phyloP scores from a whole-genome alignment of 1,284 basidiomycete genomes.

The Cutaneotrichosporon curvatum region DNA sequence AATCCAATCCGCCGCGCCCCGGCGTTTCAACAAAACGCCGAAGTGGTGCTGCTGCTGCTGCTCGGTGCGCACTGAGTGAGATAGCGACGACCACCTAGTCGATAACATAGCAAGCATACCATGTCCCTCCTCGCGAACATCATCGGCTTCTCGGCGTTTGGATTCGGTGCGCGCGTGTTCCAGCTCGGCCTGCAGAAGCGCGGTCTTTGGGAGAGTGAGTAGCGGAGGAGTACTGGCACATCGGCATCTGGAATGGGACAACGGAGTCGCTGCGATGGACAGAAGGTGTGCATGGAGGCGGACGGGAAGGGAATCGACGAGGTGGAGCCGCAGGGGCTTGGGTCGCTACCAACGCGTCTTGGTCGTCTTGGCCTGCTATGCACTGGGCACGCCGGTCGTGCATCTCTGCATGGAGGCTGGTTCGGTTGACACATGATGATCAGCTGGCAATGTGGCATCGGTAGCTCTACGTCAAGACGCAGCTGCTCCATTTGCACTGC shows the following conservation, averaged over 20 bases:
- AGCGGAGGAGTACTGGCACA: background rate
- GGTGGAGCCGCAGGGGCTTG: background rate
- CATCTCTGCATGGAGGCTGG: too few relatives aligned
- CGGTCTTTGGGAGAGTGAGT: constrained; percentile 25
- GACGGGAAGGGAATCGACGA: background rate
- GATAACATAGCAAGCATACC: constrained; percentile 5
- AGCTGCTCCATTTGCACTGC: too few relatives aligned
- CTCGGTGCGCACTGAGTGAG: background rate
- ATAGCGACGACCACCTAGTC: background rate
- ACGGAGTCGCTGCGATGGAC: background rate
- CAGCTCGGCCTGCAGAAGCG: constrained; percentile 67
- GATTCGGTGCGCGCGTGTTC: constrained; percentile 66
- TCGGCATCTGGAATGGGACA: background rate
- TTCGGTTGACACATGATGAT: background rate
- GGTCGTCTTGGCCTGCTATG: too few relatives aligned
- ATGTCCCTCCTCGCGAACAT: constrained; percentile 69
- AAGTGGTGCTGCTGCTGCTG: background rate
- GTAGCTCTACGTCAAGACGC: too few relatives aligned
- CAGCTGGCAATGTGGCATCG: background rate
- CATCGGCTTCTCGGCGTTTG: constrained; percentile 69
- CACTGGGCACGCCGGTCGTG: too few relatives aligned
- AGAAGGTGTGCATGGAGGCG: background rate
- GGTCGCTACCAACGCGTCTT: too few relatives aligned
- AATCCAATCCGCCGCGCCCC: constrained; percentile 5
- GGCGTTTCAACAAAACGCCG: constrained; percentile 8